Conservation (phyloP, 306 rosid genomes). For the Cicer arietinum region DNA sequence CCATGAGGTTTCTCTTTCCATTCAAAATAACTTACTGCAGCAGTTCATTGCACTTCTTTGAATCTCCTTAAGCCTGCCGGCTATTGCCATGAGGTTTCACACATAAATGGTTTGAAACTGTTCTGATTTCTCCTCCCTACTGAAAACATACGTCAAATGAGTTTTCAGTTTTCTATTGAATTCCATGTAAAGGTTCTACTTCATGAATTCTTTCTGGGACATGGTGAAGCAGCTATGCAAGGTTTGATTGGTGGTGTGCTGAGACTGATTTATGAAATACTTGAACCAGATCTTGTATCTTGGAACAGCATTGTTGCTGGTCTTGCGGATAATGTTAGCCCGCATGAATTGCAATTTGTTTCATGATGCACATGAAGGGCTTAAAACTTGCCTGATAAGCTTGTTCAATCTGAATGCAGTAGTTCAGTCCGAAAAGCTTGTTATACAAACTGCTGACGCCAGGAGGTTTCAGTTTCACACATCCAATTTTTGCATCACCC, state of each 20-base stretch:
- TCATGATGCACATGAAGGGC: slow-evolving; percentile 65
- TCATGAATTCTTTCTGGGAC: slow-evolving; percentile 73
- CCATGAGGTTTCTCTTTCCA: background rate
- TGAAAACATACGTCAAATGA: slow-evolving; percentile 81
- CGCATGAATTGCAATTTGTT: slow-evolving; percentile 56
- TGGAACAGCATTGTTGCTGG: slow-evolving; percentile 85
- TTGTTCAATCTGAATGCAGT: background rate
- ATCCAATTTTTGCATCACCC: slow-evolving; percentile 20
- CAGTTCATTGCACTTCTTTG: too few species aligned
- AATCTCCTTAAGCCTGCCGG: background rate
- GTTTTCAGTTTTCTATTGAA: slow-evolving; percentile 62
- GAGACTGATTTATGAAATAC: slow-evolving; percentile 61
- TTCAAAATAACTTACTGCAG: too few species aligned
- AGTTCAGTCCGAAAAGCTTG: slow-evolving; percentile 52
- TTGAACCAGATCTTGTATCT: slow-evolving; percentile 61
- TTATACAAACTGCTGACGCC: background rate
- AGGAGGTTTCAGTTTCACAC: slow-evolving; percentile 26
- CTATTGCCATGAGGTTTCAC: background rate
- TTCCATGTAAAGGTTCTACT: slow-evolving; percentile 52
- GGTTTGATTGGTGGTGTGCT: slow-evolving; percentile 68
- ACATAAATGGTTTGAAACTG: slow-evolving; percentile 51
- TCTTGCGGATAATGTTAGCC: slow-evolving; percentile 56
- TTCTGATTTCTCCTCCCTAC: slow-evolving; percentile 49
- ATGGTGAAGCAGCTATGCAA: slow-evolving; percentile 41
- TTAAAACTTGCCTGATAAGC: slow-evolving; percentile 49